Evolutionary conservation across 1,284 basidiomycete species (phyloP), one percentile per base, ranked within the genome.

Genomic region (Sutorius eximius): DNA sequence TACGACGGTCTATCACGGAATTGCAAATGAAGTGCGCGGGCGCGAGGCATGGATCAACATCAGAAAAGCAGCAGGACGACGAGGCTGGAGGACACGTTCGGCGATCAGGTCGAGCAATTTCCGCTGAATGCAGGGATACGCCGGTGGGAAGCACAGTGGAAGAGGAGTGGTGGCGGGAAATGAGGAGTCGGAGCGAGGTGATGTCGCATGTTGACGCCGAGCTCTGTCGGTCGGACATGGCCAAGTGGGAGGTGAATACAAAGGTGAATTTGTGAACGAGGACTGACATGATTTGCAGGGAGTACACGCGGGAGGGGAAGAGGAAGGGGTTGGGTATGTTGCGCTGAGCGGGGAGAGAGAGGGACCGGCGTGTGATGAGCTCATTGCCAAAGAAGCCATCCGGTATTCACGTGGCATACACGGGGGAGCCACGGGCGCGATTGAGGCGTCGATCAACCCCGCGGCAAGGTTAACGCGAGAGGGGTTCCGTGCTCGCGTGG

Each of bases 291-390:
- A 12, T 45, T 51, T 70, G 32, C 56, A 80, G 78, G 63, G 66
- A 12, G 41, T 59, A 30, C 70, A 77, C n/a, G 65, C 71, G 24
- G 75, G 76, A 59, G 59, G 45, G 9, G 63, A 68, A 1, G 86
- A 90, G 66, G 88, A 89, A 61, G 82, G 85, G 66, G 63, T 81
- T 18, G 87, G 85, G 2, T 73, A 82, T 58, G 59, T 62, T 13
- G 71, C 77, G 51, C 62, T 91, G 41, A 47, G 41, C 38, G 49
- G 36, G 22, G 62, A 53, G 43, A 52, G 45, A 55, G 60, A 58
- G 49, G 55, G 47, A 47, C 52, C 64, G 37, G 68, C 64, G 36
- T 64, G 72, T 56, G 79, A 85, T 62, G 69, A 69, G 61, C 69
- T 79, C 64, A 80, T 87, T 59, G 74, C 71, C 59, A 69, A 72